Evolutionary conservation across 1,284 basidiomycete species (phyloP).

Genomic region (Pseudozyma sp.): DNA sequence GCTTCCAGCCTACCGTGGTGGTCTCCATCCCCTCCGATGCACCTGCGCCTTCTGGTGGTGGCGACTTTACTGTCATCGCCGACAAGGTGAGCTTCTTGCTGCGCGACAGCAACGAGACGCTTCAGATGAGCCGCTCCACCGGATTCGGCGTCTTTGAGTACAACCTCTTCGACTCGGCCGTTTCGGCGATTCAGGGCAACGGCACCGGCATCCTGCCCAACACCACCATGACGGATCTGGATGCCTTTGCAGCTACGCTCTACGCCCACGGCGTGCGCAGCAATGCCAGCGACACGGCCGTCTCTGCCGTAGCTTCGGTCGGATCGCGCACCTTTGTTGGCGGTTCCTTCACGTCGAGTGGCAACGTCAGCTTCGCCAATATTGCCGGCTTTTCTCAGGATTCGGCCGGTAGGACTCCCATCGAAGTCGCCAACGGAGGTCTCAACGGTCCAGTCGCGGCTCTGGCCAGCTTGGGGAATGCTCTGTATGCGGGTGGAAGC

Average conservation of each 20-base stretch:
- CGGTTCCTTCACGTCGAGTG: slow-evolving; percentile 77
- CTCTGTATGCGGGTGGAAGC: slow-evolving; percentile 84
- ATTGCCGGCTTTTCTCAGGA: slow-evolving; percentile 79
- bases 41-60: slow-evolving; percentile 75
- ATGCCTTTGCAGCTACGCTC: slow-evolving; percentile 76
- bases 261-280: slow-evolving; percentile 67
- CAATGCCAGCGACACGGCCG: slow-evolving; percentile 58
- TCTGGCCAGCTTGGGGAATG: slow-evolving; percentile 63
- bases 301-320: slow-evolving; percentile 73
- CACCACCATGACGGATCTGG: slow-evolving; percentile 77
- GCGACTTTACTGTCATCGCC: slow-evolving; percentile 80
- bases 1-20: slow-evolving; percentile 53
- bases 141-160: slow-evolving; percentile 62
- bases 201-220: slow-evolving; percentile 53
- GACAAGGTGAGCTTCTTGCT: slow-evolving; percentile 71
- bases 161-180: slow-evolving; percentile 51
- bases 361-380: slow-evolving; percentile 76
- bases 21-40: slow-evolving; percentile 58
- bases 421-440: slow-evolving; percentile 66
- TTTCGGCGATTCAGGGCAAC: slow-evolving; percentile 33
- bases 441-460: slow-evolving; percentile 64
- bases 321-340: slow-evolving; percentile 77
- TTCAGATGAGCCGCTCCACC: slow-evolving; percentile 32
- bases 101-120: slow-evolving; percentile 55
- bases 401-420: slow-evolving; percentile 69